These are phyloP conservation scores for Dactylellina parvicollis DNA, from an alignment of 2,329 filamentous ascomycete species.

Conservation along the genomic window DNA sequence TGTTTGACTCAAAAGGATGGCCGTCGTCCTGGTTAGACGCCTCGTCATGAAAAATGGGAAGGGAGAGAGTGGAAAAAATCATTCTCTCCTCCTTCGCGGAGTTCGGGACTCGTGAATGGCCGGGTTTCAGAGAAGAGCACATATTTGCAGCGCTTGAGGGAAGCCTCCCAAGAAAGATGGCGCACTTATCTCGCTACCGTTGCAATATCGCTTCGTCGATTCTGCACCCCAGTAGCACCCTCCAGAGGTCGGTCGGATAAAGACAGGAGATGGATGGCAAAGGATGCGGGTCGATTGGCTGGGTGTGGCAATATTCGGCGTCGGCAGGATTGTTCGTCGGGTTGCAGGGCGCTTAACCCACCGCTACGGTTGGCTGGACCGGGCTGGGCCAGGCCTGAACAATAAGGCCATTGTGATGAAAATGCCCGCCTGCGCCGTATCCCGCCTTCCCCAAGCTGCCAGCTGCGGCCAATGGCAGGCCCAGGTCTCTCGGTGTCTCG, in stretches of 20 bases:
- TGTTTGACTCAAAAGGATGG: too few relatives aligned
- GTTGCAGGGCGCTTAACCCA: conserved; percentile 38
- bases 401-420: conserved; percentile 16
- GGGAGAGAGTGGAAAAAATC: too few relatives aligned
- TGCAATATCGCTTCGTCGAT: neutral
- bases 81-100: too few relatives aligned
- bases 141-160: conserved; percentile 43
- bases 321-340: conserved; percentile 46
- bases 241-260: too few relatives aligned
- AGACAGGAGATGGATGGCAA: conserved; percentile 13
- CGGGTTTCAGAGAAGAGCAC: too few relatives aligned
- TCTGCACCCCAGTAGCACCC: neutral
- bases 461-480: conserved; percentile 27
- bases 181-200: conserved; percentile 51
- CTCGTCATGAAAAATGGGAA: neutral
- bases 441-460: conserved; percentile 21
- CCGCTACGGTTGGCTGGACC: conserved; percentile 37
- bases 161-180: conserved; percentile 44
- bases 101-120: too few relatives aligned
- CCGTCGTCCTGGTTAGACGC: too few relatives aligned
- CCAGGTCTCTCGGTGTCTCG: conserved; percentile 12
- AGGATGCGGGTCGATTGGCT: conserved; percentile 23
- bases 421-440: conserved; percentile 7
- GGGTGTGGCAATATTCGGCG: conserved; percentile 26
- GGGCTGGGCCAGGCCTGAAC: neutral